Conservation (phyloP, 345 rosid species). For the Brassica cretica region DNA sequence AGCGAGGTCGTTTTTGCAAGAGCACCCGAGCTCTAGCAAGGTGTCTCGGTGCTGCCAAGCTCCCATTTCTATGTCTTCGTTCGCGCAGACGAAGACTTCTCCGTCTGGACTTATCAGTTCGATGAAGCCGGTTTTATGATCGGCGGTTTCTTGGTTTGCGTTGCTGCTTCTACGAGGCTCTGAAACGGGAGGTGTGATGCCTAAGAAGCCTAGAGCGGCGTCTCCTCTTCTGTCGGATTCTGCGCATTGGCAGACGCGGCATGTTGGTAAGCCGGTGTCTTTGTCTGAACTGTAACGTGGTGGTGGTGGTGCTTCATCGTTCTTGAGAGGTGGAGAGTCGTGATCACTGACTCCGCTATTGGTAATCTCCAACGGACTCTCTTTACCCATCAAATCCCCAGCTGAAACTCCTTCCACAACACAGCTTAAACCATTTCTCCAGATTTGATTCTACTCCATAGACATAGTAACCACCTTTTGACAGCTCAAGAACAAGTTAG, state of each 20-base stretch:
- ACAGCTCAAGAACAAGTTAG: slow-evolving; percentile 15
- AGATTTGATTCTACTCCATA: slow-evolving; percentile 9
- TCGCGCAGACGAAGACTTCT: slow-evolving; percentile 70
- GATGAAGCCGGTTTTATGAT: slow-evolving; percentile 42
- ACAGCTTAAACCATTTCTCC: slow-evolving; percentile 19
- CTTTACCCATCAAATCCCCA: slow-evolving; percentile 41
- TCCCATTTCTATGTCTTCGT: slow-evolving; percentile 76
- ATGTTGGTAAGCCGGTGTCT: slow-evolving; percentile 64
- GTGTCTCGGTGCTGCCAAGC: slow-evolving; percentile 48
- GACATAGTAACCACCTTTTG: background rate
- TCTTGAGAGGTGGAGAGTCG: slow-evolving; percentile 36
- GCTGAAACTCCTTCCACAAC: slow-evolving; percentile 7
- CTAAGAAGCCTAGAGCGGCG: slow-evolving; percentile 74
- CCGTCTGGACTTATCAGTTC: slow-evolving; percentile 82
- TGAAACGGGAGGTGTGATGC: slow-evolving; percentile 55
- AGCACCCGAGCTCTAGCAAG: slow-evolving; percentile 82
- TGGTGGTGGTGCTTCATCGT: slow-evolving; percentile 30
- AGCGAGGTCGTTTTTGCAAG: slow-evolving; percentile 85
- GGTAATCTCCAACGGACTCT: slow-evolving; percentile 29
- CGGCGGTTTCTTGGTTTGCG: slow-evolving; percentile 34
- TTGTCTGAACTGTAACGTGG: slow-evolving; percentile 66
- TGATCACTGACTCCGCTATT: slow-evolving; percentile 37
- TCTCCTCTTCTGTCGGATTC: slow-evolving; percentile 92
- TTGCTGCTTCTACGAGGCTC: slow-evolving; percentile 44
- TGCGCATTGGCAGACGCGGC: slow-evolving; percentile 93